Conservation (phyloP, 2,329 filamentous ascomycete species). For the Penicillium hesseltinei region DNA sequence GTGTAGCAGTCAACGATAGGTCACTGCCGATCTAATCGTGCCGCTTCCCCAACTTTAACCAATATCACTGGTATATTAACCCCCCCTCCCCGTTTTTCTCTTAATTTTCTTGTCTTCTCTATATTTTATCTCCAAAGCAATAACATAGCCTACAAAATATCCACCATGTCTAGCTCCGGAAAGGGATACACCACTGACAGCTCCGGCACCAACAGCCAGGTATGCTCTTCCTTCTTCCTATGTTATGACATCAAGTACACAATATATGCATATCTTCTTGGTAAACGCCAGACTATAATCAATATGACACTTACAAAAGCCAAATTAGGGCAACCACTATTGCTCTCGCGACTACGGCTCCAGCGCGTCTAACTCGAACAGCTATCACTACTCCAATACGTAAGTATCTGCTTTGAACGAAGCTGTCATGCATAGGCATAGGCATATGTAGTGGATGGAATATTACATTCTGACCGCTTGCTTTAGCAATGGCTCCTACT, state of each 20-base stretch:
- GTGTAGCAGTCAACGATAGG: not conserved
- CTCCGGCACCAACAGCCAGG: conserved; percentile 63
- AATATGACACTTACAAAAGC: not conserved
- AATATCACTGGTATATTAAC: not conserved
- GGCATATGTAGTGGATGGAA: not conserved
- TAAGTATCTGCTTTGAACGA: conserved; percentile 31
- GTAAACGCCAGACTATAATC: not conserved
- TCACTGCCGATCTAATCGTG: not conserved
- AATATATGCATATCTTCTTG: not conserved
- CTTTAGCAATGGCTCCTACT: conserved; percentile 65
- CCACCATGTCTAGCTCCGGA: conserved; percentile 18
- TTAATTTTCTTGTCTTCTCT: not conserved
- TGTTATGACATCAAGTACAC: not conserved
- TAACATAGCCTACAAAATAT: not conserved
- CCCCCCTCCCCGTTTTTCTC: not conserved
- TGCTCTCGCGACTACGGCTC: conserved; percentile 64
- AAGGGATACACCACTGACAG: conserved; percentile 41
- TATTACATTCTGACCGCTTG: not conserved
- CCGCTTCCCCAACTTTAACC: not conserved
- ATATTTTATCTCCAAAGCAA: not conserved
- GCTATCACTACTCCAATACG: conserved; percentile 64
- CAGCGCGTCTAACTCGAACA: conserved; percentile 55
- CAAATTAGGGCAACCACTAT: conserved; percentile 63
- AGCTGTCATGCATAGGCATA: not conserved
- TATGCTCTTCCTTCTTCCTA: conserved; percentile 30